Conservation (phyloP, 2,329 filamentous ascomycete genomes). For the Chaetomiaceae sp. region DNA sequence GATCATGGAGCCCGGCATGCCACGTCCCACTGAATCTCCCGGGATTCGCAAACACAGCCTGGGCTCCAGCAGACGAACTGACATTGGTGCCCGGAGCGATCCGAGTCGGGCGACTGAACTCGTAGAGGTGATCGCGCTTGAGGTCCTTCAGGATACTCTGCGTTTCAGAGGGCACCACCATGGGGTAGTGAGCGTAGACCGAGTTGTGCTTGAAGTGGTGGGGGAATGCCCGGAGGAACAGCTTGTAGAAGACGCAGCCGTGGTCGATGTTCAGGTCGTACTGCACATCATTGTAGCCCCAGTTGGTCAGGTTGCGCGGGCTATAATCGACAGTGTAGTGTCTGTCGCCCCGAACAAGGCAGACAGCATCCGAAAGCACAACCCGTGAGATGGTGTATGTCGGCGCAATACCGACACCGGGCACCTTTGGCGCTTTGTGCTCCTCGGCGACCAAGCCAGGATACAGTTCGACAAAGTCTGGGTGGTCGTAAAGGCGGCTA, state of each 20-base stretch:
- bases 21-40: slow-evolving; percentile 61
- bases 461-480: slow-evolving; percentile 76
- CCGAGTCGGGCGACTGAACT: slow-evolving; percentile 57
- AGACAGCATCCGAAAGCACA: slow-evolving; percentile 71
- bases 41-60: slow-evolving; percentile 56
- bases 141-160: slow-evolving; percentile 63
- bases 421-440: slow-evolving; percentile 66
- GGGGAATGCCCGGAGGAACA: slow-evolving; percentile 74
- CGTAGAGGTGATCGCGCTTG: slow-evolving; percentile 63
- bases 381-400: slow-evolving; percentile 74
- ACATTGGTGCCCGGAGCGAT: slow-evolving; percentile 50
- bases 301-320: slow-evolving; percentile 71
- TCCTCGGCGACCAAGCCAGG: slow-evolving; percentile 73
- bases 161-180: slow-evolving; percentile 67
- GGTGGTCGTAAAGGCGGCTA: slow-evolving; percentile 67
- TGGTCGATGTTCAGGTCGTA: slow-evolving; percentile 72
- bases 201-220: slow-evolving; percentile 73
- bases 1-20: slow-evolving; percentile 57
- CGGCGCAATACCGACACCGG: slow-evolving; percentile 69
- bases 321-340: slow-evolving; percentile 77
- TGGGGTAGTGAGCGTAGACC: slow-evolving; percentile 77
- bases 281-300: slow-evolving; percentile 72
- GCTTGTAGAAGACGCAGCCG: slow-evolving; percentile 80
- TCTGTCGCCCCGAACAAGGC: slow-evolving; percentile 71
- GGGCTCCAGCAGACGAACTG: slow-evolving; percentile 56